Conservation (phyloP, 129 eudicot genomes). For the sunflower (Helianthus annuus) region DNA sequence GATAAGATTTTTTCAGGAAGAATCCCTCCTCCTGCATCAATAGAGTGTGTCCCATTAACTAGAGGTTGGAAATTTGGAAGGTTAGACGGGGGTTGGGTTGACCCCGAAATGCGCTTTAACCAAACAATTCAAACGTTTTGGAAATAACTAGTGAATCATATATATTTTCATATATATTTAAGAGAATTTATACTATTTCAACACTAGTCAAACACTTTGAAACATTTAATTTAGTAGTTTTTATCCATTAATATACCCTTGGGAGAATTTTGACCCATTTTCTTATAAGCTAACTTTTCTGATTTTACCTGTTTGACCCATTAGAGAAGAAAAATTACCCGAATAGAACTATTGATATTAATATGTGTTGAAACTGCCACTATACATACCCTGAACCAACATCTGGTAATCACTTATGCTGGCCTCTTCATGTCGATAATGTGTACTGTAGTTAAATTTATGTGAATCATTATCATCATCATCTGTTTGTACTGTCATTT, state of each 20-base stretch:
- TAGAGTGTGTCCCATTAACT: slow-evolving; percentile 21
- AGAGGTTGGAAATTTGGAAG: not conserved
- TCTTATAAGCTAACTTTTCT: not conserved
- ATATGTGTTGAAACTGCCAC: not conserved
- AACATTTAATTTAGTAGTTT: not conserved
- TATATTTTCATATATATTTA: not conserved
- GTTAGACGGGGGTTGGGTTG: not conserved
- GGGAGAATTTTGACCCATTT: not conserved
- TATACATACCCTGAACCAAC: slow-evolving; percentile 11
- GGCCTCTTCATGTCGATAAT: slow-evolving; percentile 22
- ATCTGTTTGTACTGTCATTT: slow-evolving; percentile 20
- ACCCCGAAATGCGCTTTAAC: not conserved
- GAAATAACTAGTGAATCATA: not conserved
- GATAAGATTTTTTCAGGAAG: slow-evolving; percentile 25
- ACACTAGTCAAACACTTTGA: not conserved
- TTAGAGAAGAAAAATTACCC: not conserved
- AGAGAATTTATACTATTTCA: not conserved
- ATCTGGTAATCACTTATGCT: slow-evolving; percentile 27
- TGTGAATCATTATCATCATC: slow-evolving; percentile 20
- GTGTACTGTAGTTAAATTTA: slow-evolving; percentile 23
- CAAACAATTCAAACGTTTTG: not conserved
- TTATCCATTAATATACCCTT: not conserved
- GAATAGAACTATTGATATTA: not conserved
- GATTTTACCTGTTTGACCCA: not conserved
- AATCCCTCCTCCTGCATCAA: slow-evolving; percentile 8